Evolutionary conservation across 2,329 filamentous ascomycete genomes (phyloP).

Genomic region (Amylocarpus encephaloides): DNA sequence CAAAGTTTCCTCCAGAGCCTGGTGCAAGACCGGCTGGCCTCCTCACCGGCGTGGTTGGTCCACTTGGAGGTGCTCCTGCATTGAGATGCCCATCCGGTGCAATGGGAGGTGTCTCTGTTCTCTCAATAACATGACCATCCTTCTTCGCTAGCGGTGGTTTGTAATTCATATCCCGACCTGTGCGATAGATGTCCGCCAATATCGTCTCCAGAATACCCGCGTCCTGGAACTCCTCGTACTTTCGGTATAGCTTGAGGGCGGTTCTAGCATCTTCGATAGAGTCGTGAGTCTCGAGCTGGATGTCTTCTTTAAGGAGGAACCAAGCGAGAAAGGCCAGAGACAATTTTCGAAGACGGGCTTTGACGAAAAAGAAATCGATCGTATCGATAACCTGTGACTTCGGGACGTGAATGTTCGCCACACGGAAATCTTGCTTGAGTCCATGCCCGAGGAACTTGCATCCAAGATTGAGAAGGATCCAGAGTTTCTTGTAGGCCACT

Average conservation of each 20-base stretch:
- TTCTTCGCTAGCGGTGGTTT: slow-evolving; percentile 44
- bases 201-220: slow-evolving; percentile 78
- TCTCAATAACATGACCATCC: slow-evolving; percentile 39
- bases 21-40: slow-evolving; percentile 34
- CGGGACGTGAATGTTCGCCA: slow-evolving; percentile 95
- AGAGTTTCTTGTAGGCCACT: slow-evolving; percentile 93
- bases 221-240: slow-evolving; percentile 83
- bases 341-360: slow-evolving; percentile 74
- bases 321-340: slow-evolving; percentile 88
- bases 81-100: slow-evolving; percentile 28
- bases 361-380: slow-evolving; percentile 82
- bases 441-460: slow-evolving; percentile 93
- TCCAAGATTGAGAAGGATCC: slow-evolving; percentile 90
- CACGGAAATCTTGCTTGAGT: slow-evolving; percentile 90
- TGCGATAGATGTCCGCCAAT: slow-evolving; percentile 77
- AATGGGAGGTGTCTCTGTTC: slow-evolving; percentile 50
- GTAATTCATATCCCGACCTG: slow-evolving; percentile 52
- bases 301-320: slow-evolving; percentile 85
- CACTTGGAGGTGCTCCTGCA: slow-evolving; percentile 9
- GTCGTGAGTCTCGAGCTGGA: slow-evolving; percentile 88
- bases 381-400: slow-evolving; percentile 89
- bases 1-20: slow-evolving; percentile 21
- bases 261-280: slow-evolving; percentile 92
- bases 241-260: slow-evolving; percentile 79
- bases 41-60: slow-evolving; percentile 44